phyloP scores from a whole-genome alignment of 2,329 filamentous ascomycete genomes.

The Fusarium buharicum region DNA sequence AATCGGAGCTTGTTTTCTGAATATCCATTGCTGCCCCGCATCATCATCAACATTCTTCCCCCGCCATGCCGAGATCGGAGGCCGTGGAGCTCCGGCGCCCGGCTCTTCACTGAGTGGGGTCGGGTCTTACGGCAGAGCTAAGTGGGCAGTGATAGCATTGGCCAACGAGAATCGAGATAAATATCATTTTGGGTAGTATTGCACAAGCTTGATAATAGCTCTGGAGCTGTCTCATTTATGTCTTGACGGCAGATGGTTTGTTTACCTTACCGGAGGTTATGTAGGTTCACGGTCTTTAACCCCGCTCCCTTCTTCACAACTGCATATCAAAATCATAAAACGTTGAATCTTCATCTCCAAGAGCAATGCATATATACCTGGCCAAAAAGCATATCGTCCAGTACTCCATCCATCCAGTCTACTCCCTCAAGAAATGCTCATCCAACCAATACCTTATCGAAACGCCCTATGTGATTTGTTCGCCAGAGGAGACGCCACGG shows the following conservation, averaged over 20 bases:
- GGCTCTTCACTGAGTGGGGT: conserved; percentile 35
- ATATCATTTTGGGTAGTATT: conserved; percentile 36
- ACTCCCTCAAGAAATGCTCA: conserved; percentile 36
- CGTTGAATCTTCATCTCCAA: conserved; percentile 6
- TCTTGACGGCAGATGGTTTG: not conserved
- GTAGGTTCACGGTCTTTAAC: not conserved
- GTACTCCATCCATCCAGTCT: conserved; percentile 34
- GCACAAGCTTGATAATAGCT: conserved; percentile 1
- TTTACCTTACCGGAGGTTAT: not conserved
- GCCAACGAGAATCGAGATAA: conserved; percentile 35
- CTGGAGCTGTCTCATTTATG: not conserved
- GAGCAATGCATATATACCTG: conserved; percentile 27
- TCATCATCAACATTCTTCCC: conserved; percentile 39
- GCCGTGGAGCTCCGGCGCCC: conserved; percentile 29
- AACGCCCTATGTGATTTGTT: conserved; percentile 58
- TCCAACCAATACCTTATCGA: conserved; percentile 48
- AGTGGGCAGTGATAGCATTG: conserved; percentile 26
- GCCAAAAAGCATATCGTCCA: conserved; percentile 30
- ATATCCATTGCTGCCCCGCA: conserved; percentile 39
- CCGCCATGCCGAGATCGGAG: conserved; percentile 55
- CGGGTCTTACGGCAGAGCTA: conserved; percentile 29
- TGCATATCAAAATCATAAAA: not conserved
- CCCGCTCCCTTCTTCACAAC: not conserved
- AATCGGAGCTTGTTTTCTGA: conserved; percentile 19
- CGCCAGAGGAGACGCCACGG: conserved; percentile 53